Base-by-base conservation (phyloP, 768 basidiomycete genomes). In the Mycena albidolilacea region DNA sequence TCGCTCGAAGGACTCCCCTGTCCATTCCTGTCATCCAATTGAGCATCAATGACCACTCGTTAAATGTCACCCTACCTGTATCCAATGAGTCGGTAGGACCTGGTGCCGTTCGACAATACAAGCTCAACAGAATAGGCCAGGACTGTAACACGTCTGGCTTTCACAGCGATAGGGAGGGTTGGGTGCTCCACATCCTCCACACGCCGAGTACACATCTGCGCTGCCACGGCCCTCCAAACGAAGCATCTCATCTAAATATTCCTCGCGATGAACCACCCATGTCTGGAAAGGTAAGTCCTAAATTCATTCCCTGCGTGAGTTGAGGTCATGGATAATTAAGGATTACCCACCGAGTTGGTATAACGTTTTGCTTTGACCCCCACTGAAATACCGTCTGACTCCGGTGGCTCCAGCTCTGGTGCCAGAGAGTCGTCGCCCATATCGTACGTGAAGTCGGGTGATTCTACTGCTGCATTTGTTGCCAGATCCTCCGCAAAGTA, bases 231-330 rank as follows among this genome's bases (percentile, higher is more conserved):
- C 69, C 41, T 70, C 62, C 3, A 37, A 10, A 0, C 62, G 43
- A 35, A 70, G 14, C 62, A 58, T 39, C n/a, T 70, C 69, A 21
- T 70, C 62, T 1, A 70, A 37, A n/a, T 38, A 58, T 14, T 46
- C 43, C 17, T 70, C 69, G 23, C 69, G 23, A 7, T 44, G 30
- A 6, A 6, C 30, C 19, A 63, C 21, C 50, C 48, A 69, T 1
- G 60, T 41, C 3, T 44, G 21, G 2, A 69, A 19, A 1, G 68
- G 68, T 1, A 43, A 46, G 12, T 69, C 19, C 61, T 69, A 21
- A 8, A 30, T 38, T 37, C 57, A 15, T 7, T 19, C 21, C 10
- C 14, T 7, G 17, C 57, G 14, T 44, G 30, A 30, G 30, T 30
- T 4, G 30, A 30, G 30, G 30, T 30, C 30, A 30, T 30, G 30